phyloP scores from a whole-genome alignment of 2,329 filamentous ascomycete species.

The Microcyclosporella mali region DNA sequence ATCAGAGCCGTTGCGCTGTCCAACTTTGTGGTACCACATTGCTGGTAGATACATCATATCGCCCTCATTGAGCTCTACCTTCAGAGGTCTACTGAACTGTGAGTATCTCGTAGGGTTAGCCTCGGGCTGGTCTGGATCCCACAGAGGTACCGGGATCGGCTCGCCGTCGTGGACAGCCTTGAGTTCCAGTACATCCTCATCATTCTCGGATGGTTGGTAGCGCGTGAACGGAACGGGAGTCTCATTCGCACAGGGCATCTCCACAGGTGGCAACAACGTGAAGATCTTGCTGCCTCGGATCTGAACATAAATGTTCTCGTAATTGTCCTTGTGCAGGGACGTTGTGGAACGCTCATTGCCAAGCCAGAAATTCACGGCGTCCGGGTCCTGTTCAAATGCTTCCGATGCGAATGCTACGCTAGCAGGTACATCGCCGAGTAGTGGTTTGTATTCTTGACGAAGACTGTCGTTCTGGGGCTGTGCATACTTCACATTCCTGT shows the following conservation, averaged over 20 bases:
- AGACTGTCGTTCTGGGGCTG: conserved; percentile 84
- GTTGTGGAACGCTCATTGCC: conserved; percentile 66
- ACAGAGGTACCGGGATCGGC: conserved; percentile 61
- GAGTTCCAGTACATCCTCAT: conserved; percentile 28
- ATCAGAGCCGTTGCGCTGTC: conserved; percentile 61
- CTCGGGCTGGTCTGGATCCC: conserved; percentile 62
- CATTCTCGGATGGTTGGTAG: conserved; percentile 42
- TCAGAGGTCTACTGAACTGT: conserved; percentile 52
- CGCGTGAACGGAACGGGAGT: conserved; percentile 50
- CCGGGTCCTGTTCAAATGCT: conserved; percentile 59
- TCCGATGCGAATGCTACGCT: conserved; percentile 67
- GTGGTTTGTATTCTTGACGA: conserved; percentile 60
- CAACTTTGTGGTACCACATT: conserved; percentile 82
- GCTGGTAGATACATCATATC: conserved; percentile 79
- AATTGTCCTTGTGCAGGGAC: conserved; percentile 73
- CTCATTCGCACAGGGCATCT: conserved; percentile 64
- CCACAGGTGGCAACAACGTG: conserved; percentile 64
- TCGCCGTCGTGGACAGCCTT: conserved; percentile 33
- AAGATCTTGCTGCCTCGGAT: conserved; percentile 69
- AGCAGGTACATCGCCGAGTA: conserved; percentile 58
- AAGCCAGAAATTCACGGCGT: conserved; percentile 79
- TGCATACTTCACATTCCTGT: conserved; percentile 55
- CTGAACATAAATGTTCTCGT: conserved; percentile 80
- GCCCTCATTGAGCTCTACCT: conserved; percentile 63
- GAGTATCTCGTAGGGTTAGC: conserved; percentile 54